A percentile compares a stretch with the other conserved stretches of the same genome.
These are phyloP conservation scores for Candida namnaoensis DNA, from an alignment of 805 yeast species.

Conservation along the genomic window DNA sequence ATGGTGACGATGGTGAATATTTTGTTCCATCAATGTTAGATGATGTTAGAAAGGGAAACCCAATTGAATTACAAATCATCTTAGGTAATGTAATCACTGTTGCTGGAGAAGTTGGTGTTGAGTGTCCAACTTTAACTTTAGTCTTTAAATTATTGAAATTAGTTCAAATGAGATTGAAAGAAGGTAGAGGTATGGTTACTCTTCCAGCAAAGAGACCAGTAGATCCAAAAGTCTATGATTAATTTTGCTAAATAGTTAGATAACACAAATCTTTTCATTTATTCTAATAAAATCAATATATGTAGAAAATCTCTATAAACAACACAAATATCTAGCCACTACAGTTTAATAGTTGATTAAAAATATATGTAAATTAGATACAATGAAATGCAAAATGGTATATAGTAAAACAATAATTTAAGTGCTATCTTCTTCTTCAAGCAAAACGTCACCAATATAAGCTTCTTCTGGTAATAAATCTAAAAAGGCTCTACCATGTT, in stretches of 20 bases:
- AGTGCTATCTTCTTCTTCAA: no score
- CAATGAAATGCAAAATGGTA: no score
- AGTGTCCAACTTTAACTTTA: conserved; percentile 50
- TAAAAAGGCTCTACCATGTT: background rate
- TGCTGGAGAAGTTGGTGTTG: conserved; percentile 35
- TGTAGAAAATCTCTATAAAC: no score
- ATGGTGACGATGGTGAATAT: conserved; percentile 41
- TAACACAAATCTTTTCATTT: no score
- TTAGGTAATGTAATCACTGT: conserved; percentile 54
- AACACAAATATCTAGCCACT: no score
- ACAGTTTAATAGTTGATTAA: no score
- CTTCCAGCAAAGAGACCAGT: conserved; percentile 27
- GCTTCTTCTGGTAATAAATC: background rate
- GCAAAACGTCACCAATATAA: no score
- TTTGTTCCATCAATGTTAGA: conserved; percentile 67
- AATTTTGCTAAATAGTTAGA: no score
- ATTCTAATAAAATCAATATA: no score
- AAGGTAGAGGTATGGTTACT: conserved; percentile 35
- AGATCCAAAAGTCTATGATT: background rate
- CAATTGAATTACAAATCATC: conserved; percentile 62
- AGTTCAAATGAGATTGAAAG: conserved; percentile 55
- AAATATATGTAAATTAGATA: no score
- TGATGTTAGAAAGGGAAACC: conserved; percentile 50
- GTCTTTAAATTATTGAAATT: conserved; percentile 52
- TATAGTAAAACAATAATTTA: no score